phyloP scores from a whole-genome alignment of 305 asterid genomes.

The Fraxinus nigra region DNA sequence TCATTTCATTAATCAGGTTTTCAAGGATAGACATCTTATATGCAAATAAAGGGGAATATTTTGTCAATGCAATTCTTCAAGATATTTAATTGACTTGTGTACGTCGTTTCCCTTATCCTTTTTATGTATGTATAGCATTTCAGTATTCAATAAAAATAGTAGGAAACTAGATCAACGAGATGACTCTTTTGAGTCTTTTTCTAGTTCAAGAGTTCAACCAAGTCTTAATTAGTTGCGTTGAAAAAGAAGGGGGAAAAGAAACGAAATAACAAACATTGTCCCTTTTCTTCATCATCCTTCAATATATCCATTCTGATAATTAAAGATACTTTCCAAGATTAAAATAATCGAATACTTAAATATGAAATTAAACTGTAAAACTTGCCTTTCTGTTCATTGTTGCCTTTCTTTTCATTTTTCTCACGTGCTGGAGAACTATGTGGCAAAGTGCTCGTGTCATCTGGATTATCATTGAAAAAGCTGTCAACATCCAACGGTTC shows the following conservation, averaged over 20 bases:
- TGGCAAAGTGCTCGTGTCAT: background rate
- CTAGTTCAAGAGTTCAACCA: background rate
- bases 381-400: background rate
- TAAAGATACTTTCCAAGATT: background rate
- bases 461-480: slow-evolving; percentile 18
- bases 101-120: background rate
- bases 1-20: background rate
- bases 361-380: background rate
- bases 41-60: background rate
- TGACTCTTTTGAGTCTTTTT: background rate
- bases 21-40: background rate
- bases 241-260: background rate
- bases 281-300: background rate
- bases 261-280: background rate
- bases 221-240: background rate
- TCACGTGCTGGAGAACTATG: background rate
- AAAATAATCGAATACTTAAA: background rate
- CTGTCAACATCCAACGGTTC: slow-evolving; percentile 19
- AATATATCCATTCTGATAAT: background rate
- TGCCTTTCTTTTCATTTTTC: background rate
- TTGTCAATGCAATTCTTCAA: background rate
- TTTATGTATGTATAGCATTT: background rate
- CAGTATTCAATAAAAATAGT: background rate
- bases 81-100: background rate
- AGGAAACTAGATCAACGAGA: background rate